Base-by-base conservation (phyloP, 2,329 filamentous ascomycete species). In the Pseudocercospora musae region DNA sequence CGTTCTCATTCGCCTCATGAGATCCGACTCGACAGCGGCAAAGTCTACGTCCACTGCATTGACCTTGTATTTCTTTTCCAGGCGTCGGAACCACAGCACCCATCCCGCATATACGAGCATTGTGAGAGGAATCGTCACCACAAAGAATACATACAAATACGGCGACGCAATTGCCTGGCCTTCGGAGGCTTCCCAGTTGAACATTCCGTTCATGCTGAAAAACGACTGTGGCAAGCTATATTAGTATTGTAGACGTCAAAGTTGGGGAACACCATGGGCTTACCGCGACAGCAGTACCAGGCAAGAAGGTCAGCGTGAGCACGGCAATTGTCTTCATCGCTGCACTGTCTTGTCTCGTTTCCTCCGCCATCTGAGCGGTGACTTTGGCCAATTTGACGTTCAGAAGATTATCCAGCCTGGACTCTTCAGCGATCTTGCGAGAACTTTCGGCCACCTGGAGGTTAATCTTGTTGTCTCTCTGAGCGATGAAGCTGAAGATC, bases 251-350 rank as follows among this genome's bases (percentile, higher is more conserved):
- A 3, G 4, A 27, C 8, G 20, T 4, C 27, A 9, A 25, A n/a
- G 20, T 1, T 31, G 20, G 11, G 42, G 9, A 23, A 29, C 18
- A 55, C 15, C 3, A 8, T 7, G 13, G 8, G 60, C 68, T 66
- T 59, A 71, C 69, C 29, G 72, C 73, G 8, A 75, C 71, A 20
- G 76, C 76, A 2, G 76, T 74, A 0, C 76, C 71, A 2, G 79
- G 79, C 44, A 81, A 72, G 71, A 80, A 80, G 4, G 78, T 70
- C 18, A 80, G 64, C 0, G 79, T 80, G 63, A 78, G 70, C 8
- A 80, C 71, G 0, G 79, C 79, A 18, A 81, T 79, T 0, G 77
- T 78, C 66, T 79, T 79, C 79, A 81, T 80, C 11, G 76, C 78
- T 15, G 75, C 72, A 42, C 72, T 77, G 62, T 80, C 77, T 8